Base-by-base conservation (phyloP, 139 green algal genomes). In the Chlamydomonas schloesseri region DNA sequence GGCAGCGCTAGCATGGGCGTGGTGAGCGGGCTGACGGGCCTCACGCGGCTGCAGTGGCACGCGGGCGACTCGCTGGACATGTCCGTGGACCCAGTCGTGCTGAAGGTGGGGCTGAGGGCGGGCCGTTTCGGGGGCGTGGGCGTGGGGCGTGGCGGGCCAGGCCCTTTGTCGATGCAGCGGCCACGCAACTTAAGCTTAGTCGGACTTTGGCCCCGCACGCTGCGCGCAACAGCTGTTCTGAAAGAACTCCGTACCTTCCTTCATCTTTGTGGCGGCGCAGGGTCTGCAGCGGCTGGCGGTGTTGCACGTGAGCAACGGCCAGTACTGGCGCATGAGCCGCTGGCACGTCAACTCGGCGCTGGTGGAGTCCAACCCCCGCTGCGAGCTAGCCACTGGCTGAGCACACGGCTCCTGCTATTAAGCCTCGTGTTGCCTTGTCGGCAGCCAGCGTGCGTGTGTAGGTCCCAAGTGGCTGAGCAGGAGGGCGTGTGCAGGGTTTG, bases 31-130 rank as follows among this genome's bases (percentile, higher is more conserved):
- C 73, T 80, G 73, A 55, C 46, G 50, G 73, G n/a, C 26, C 73
- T 81, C 36, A 31, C 26, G 73, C 73, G 57, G 31, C 73, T 81
- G 73, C 73, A 55, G 31, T 81, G 73, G 73, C 31, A 69, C 55
- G 73, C 34, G 31, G 73, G 73, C 18, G 73, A 81, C 53, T 34
- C 55, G 14, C 21, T 70, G 9, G 73, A 81, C 57, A 36, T 34
- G 53, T 31, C 73, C n/a, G n/a, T n/a, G 34, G 31, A 70, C 55
- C 73, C 73, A 0, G 73, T 8, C 6, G 58, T 53, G 55, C 55
- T 70, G 23, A 70, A 71, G 73, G 55, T 81, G 65, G 15, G 53
- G 57, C 1, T 14, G 72, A 46, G 24, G 33, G 3, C 2, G 31
- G 24, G 21, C 26, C 9, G 23, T 9, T 37, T 23, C 13, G 31